These are phyloP conservation scores for Trichoderma sp. DNA, from an alignment of 2,329 filamentous ascomycete genomes.

Conservation along the genomic window DNA sequence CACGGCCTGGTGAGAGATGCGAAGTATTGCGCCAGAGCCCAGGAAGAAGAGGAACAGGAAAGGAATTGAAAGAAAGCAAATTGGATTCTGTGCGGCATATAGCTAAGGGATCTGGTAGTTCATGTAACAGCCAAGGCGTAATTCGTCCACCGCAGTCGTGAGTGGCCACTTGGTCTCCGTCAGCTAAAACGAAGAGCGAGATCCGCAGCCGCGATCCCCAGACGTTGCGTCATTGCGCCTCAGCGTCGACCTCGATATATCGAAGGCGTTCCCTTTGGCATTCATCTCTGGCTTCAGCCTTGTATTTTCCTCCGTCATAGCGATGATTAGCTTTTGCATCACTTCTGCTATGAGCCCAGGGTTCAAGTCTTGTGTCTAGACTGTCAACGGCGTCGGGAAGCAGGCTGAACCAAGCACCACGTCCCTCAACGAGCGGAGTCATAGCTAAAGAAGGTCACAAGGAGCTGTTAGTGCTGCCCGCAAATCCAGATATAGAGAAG, in stretches of 20 bases:
- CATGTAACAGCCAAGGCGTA: not conserved
- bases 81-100: not conserved
- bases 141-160: not conserved
- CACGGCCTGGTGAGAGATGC: not conserved
- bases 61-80: not conserved
- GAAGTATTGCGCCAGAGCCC: not conserved
- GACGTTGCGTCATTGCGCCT: slow-evolving; percentile 9
- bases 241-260: not conserved
- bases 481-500: not conserved
- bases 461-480: not conserved
- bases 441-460: not conserved
- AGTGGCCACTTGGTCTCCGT: slow-evolving; percentile 8
- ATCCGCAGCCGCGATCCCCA: slow-evolving; percentile 1
- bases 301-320: not conserved
- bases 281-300: not conserved
- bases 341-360: too few species aligned
- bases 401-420: not conserved
- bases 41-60: not conserved
- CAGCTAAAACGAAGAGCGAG: slow-evolving; percentile 3
- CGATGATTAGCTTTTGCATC: not conserved
- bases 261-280: not conserved
- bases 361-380: too few species aligned
- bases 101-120: not conserved
- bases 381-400: not conserved
- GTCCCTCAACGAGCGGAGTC: not conserved